Percentiles rank a stretch among this genome's conserved stretches.
These are phyloP conservation scores for Fusarium miscanthi DNA, from an alignment of 2,329 filamentous ascomycete genomes.

Conservation along the genomic window DNA sequence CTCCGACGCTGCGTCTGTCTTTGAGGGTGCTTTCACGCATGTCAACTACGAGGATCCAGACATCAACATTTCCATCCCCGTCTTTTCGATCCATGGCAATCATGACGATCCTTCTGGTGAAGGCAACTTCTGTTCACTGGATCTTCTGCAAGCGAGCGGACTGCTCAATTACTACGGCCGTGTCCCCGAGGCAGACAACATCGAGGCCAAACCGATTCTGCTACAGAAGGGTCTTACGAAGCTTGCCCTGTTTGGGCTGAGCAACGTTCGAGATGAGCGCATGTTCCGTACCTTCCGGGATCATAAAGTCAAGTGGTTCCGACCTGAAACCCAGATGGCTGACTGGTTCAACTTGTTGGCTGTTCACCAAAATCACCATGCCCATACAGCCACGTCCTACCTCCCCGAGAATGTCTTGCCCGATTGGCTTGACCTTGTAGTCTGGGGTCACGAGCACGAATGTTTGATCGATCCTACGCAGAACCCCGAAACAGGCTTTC, in stretches of 20 bases:
- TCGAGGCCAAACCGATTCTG: constrained; percentile 89
- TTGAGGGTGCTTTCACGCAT: constrained; percentile 88
- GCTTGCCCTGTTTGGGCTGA: constrained; percentile 91
- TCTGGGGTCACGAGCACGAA: constrained; percentile 99
- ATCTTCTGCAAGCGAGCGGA: constrained; percentile 90
- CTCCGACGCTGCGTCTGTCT: constrained; percentile 91
- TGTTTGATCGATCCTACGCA: constrained; percentile 86
- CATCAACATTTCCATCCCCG: constrained; percentile 96
- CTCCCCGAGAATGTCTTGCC: constrained; percentile 93
- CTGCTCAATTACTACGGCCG: constrained; percentile 96
- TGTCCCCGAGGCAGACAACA: constrained; percentile 94
- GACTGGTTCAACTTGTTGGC: constrained; percentile 98
- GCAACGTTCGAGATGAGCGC: constrained; percentile 95
- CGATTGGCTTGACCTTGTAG: constrained; percentile 87
- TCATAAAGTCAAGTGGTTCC: constrained; percentile 92
- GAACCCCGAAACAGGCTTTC: constrained; percentile 90
- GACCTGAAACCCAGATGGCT: constrained; percentile 78
- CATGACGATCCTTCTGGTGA: constrained; percentile 99
- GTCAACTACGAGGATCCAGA: constrained; percentile 98
- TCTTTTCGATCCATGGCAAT: constrained; percentile 98
- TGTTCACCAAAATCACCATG: constrained; percentile 96
- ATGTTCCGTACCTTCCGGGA: constrained; percentile 94
- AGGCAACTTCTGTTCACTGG: constrained; percentile 89
- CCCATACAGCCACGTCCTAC: constrained; percentile 92
- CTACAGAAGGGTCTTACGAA: constrained; percentile 95